Percentiles rank a stretch among this genome's conserved stretches.
These are phyloP conservation scores for Nannizziopsis arthrosporioides DNA, from an alignment of 2,329 filamentous ascomycete species.

Conservation along the genomic window DNA sequence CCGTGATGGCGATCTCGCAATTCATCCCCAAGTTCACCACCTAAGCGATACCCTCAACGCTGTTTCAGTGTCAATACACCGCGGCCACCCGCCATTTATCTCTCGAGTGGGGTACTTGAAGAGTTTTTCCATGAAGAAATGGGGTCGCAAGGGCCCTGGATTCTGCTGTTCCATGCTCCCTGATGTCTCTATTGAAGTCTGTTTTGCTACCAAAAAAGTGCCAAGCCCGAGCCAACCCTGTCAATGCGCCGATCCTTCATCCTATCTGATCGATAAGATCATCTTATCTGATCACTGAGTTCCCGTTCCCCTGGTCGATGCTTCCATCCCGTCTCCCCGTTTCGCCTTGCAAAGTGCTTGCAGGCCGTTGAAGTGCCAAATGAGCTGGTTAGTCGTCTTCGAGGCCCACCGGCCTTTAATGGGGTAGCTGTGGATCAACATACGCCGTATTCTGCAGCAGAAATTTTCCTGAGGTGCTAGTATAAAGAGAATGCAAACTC, in stretches of 20 bases:
- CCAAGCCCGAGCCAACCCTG: background rate
- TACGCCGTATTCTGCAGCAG: too few species aligned
- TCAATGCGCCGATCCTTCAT: background rate
- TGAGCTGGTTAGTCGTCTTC: background rate
- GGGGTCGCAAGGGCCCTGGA: too few species aligned
- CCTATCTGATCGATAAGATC: slow-evolving; percentile 9
- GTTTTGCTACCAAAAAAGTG: too few species aligned
- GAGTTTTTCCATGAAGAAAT: background rate
- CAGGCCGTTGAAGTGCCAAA: background rate
- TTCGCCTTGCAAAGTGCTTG: background rate
- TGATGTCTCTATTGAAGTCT: too few species aligned
- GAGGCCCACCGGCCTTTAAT: too few species aligned
- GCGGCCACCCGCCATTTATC: background rate
- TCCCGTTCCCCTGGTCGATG: background rate
- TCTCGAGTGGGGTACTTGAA: background rate
- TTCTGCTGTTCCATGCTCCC: too few species aligned
- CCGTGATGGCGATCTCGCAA: too few species aligned
- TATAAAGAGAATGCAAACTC: background rate
- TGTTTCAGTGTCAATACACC: too few species aligned
- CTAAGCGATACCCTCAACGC: too few species aligned
- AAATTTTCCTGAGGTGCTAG: too few species aligned
- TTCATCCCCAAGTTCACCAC: too few species aligned
- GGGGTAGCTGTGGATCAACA: too few species aligned
- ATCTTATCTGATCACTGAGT: slow-evolving; percentile 5
- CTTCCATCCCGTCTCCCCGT: background rate